A percentile compares a stretch with the other conserved stretches of the same genome.
These are phyloP conservation scores for Clonostachys byssicola DNA, from an alignment of 2,329 filamentous ascomycete species.

Conservation along the genomic window DNA sequence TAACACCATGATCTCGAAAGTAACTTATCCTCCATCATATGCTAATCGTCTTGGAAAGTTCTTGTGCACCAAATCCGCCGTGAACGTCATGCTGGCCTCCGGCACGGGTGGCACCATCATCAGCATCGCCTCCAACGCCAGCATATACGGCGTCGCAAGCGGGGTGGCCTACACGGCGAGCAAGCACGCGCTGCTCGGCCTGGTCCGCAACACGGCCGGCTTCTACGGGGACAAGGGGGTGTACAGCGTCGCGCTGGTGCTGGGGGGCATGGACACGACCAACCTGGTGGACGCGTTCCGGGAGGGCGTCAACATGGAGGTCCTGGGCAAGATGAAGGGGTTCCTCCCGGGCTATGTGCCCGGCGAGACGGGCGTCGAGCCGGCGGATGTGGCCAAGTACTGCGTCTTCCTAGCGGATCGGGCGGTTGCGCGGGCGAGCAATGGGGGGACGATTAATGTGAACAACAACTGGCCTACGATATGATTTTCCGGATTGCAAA, in stretches of 20 bases:
- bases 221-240: conserved; percentile 52
- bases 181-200: conserved; percentile 48
- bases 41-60: conserved; percentile 14
- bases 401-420: conserved; percentile 26
- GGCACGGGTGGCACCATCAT: conserved; percentile 38
- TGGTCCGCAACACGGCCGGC: conserved; percentile 54
- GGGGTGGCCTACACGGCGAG: conserved; percentile 46
- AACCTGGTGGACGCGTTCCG: conserved; percentile 44
- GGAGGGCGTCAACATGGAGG: conserved; percentile 23
- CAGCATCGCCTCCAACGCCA: conserved; percentile 46
- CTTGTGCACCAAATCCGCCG: conserved; percentile 43
- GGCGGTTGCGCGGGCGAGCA: conserved; percentile 21
- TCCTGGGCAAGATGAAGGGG: conserved; percentile 15
- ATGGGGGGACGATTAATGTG: conserved; percentile 22
- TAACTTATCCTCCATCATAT: too few species aligned
- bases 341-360: conserved; percentile 18
- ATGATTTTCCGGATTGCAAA: conserved; percentile 4
- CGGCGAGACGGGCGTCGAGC: conserved; percentile 17
- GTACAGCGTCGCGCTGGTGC: conserved; percentile 38
- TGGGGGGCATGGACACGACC: conserved; percentile 50
- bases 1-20: too few species aligned
- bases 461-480: conserved; percentile 29
- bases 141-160: conserved; percentile 28
- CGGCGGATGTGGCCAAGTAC: conserved; percentile 32
- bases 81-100: conserved; percentile 21